Conservation (phyloP, 1,284 basidiomycete genomes). For the Puccinia triticina region DNA sequence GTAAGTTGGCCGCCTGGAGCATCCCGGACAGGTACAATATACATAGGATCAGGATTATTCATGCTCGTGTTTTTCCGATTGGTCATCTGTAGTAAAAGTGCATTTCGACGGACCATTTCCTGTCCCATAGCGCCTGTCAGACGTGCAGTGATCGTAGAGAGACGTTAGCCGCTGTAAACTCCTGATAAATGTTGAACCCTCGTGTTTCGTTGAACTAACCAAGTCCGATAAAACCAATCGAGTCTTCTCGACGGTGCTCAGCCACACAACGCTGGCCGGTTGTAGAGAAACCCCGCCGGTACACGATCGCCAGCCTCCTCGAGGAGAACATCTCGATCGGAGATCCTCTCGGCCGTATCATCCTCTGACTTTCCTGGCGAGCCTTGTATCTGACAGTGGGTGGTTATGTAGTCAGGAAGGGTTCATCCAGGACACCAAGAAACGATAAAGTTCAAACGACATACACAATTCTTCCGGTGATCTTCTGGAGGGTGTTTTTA, state of each 20-base stretch:
- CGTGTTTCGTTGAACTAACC: slow-evolving; percentile 14
- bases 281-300: not conserved
- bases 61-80: not conserved
- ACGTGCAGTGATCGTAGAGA: not conserved
- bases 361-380: too few relatives aligned
- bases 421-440: too few relatives aligned
- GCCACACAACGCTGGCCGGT: not conserved
- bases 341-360: too few relatives aligned
- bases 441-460: too few relatives aligned
- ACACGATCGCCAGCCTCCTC: not conserved
- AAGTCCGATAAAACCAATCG: slow-evolving; percentile 47
- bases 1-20: slow-evolving; percentile 40
- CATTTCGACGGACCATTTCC: slow-evolving; percentile 32
- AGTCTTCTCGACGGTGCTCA: slow-evolving; percentile 26
- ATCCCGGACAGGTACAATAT: not conserved
- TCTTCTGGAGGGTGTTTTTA: too few relatives aligned
- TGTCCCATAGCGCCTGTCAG: slow-evolving; percentile 44
- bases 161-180: not conserved
- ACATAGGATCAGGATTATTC: not conserved
- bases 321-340: not conserved
- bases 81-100: not conserved
- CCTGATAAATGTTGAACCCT: not conserved
- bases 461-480: too few relatives aligned
- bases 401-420: too few relatives aligned
- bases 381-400: too few relatives aligned